These are phyloP conservation scores for Fusarium humuli DNA, from an alignment of 2,329 filamentous ascomycete species.

Conservation along the genomic window DNA sequence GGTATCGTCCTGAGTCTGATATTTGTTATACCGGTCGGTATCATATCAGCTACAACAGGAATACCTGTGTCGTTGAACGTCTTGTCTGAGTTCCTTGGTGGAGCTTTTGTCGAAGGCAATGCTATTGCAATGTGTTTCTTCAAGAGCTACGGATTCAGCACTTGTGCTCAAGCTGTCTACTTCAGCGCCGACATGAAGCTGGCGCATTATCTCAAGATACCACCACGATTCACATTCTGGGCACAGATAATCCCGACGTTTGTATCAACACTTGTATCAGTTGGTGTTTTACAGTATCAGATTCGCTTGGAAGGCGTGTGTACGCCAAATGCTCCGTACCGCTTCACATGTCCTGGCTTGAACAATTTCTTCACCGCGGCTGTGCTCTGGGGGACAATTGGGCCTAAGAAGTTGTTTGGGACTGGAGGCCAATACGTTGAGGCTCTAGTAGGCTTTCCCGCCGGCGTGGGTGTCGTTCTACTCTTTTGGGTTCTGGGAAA, in stretches of 20 bases:
- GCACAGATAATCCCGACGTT: conserved; percentile 52
- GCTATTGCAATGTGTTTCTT: conserved; percentile 62
- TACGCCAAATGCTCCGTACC: conserved; percentile 51
- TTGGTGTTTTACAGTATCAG: conserved; percentile 54
- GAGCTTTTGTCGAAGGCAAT: conserved; percentile 56
- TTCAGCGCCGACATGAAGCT: conserved; percentile 54
- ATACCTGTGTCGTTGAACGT: conserved; percentile 58
- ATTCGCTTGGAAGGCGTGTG: conserved; percentile 54
- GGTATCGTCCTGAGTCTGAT: conserved; percentile 56
- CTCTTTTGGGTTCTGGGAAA: conserved; percentile 53
- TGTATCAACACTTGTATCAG: conserved; percentile 51
- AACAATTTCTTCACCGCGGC: conserved; percentile 56
- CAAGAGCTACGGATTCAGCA: conserved; percentile 56
- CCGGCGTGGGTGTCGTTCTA: conserved; percentile 53
- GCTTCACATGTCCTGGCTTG: conserved; percentile 53
- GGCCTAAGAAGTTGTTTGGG: conserved; percentile 54
- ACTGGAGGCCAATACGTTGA: conserved; percentile 51
- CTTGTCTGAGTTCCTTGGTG: conserved; percentile 62
- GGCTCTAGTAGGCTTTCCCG: conserved; percentile 54
- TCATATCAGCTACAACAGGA: conserved; percentile 58
- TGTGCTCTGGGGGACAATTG: conserved; percentile 57
- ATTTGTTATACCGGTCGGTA: conserved; percentile 59
- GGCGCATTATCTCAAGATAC: conserved; percentile 60
- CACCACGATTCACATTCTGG: conserved; percentile 52
- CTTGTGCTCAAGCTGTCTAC: conserved; percentile 51